These are phyloP conservation scores for Bipolaris bicolor DNA, from an alignment of 2,329 filamentous ascomycete species.

Conservation along the genomic window DNA sequence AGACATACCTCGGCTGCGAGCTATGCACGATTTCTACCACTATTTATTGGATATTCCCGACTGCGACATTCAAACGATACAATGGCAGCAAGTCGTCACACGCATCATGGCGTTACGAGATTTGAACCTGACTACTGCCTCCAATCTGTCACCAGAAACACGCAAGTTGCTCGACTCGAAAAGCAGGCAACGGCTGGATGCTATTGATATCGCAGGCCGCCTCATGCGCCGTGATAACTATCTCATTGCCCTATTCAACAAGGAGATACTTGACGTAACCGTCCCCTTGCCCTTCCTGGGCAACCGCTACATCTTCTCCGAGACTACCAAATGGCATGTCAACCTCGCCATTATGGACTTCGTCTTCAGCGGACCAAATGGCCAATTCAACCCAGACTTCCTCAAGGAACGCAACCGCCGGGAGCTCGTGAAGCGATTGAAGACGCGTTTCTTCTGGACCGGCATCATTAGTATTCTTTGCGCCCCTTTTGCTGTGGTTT, in stretches of 20 bases:
- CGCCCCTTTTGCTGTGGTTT: conserved; percentile 85
- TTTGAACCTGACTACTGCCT: conserved; percentile 82
- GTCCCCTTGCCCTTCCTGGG: conserved; percentile 84
- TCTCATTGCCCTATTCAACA: conserved; percentile 95
- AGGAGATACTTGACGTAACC: conserved; percentile 87
- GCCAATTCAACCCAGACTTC: conserved; percentile 85
- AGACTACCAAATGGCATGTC: conserved; percentile 89
- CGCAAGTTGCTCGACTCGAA: conserved; percentile 75
- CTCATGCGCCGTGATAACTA: conserved; percentile 98
- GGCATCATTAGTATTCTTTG: conserved; percentile 86
- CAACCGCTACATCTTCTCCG: conserved; percentile 82
- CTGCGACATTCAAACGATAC: conserved; percentile 89
- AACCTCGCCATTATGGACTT: conserved; percentile 91
- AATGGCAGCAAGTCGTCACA: conserved; percentile 89
- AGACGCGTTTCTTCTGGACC: conserved; percentile 78
- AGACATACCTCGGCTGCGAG: conserved; percentile 73
- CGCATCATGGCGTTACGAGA: conserved; percentile 85
- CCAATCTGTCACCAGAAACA: conserved; percentile 63
- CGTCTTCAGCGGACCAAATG: conserved; percentile 81
- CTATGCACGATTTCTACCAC: conserved; percentile 85
- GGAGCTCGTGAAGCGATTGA: conserved; percentile 77
- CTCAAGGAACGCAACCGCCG: conserved; percentile 81
- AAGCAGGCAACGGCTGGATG: conserved; percentile 92
- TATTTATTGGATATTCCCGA: conserved; percentile 83
- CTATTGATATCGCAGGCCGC: conserved; percentile 95